phyloP scores from a whole-genome alignment of 805 yeast species.

The Lipomyces yamanashiensis region DNA sequence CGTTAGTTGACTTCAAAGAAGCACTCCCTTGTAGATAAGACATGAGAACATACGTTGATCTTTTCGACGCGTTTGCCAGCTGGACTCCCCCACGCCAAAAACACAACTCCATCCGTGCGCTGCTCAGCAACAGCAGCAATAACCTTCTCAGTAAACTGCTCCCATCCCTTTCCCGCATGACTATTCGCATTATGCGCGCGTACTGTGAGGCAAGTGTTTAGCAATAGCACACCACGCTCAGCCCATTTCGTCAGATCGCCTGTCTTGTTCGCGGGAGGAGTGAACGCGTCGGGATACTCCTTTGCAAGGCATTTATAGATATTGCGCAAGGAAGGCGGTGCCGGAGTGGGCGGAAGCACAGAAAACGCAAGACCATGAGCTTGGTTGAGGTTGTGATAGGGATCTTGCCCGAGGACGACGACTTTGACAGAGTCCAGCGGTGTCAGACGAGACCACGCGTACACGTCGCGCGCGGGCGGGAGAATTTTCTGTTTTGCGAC shows the following conservation, averaged over 20 bases:
- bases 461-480: constrained; percentile 77
- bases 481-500: constrained; percentile 58
- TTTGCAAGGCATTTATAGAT: constrained; percentile 76
- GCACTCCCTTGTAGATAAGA: too few relatives aligned
- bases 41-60: constrained; percentile 37
- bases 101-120: constrained; percentile 60
- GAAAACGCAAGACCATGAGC: constrained; percentile 97
- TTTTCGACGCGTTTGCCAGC: constrained; percentile 65
- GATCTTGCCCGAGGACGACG: constrained; percentile 91
- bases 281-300: constrained; percentile 68
- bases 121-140: constrained; percentile 55
- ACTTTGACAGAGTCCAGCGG: constrained; percentile 77
- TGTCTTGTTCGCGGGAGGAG: constrained; percentile 49
- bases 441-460: constrained; percentile 89
- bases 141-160: constrained; percentile 76
- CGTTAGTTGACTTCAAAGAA: too few relatives aligned
- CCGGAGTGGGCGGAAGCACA: constrained; percentile 79
- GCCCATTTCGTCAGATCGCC: constrained; percentile 88
- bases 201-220: constrained; percentile 89
- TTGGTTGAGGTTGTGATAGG: constrained; percentile 89
- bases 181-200: constrained; percentile 93
- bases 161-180: constrained; percentile 93
- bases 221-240: constrained; percentile 77
- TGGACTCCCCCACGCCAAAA: constrained; percentile 83
- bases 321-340: constrained; percentile 87